Conservation (phyloP, 345 rosid genomes). For the Syzygium aqueum region DNA sequence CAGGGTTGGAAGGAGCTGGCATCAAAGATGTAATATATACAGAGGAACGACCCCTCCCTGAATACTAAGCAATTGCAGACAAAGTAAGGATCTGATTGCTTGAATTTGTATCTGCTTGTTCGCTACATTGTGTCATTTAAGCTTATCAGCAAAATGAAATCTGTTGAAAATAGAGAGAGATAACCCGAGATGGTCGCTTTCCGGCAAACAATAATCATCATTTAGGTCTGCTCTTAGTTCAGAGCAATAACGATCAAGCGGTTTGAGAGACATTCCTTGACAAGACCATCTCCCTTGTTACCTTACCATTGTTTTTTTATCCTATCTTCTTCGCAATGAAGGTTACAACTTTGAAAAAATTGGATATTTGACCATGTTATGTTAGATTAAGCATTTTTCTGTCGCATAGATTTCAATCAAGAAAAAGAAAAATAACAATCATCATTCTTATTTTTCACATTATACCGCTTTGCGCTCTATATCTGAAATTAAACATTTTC, state of each 20-base stretch:
- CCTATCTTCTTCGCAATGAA: no score
- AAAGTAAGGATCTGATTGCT: background rate
- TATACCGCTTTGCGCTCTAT: no score
- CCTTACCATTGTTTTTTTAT: background rate
- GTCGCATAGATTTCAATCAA: no score
- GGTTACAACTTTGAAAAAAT: no score
- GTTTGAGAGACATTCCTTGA: background rate
- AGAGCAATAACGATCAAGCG: background rate
- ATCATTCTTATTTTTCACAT: no score
- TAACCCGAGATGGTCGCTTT: background rate
- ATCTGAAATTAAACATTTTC: no score
- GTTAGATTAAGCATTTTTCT: no score
- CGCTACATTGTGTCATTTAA: background rate
- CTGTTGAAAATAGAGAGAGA: background rate
- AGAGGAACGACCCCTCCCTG: background rate
- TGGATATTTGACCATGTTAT: no score
- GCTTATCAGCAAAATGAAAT: background rate
- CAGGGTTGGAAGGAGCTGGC: background rate
- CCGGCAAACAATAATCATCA: background rate
- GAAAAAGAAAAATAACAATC: no score
- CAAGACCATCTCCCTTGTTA: background rate
- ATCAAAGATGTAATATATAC: no score
- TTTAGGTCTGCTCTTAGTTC: background rate
- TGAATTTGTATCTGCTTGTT: background rate
- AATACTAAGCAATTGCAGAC: background rate